Base-by-base conservation (phyloP, 2,329 filamentous ascomycete species). In the Cytospora paraplurivora region DNA sequence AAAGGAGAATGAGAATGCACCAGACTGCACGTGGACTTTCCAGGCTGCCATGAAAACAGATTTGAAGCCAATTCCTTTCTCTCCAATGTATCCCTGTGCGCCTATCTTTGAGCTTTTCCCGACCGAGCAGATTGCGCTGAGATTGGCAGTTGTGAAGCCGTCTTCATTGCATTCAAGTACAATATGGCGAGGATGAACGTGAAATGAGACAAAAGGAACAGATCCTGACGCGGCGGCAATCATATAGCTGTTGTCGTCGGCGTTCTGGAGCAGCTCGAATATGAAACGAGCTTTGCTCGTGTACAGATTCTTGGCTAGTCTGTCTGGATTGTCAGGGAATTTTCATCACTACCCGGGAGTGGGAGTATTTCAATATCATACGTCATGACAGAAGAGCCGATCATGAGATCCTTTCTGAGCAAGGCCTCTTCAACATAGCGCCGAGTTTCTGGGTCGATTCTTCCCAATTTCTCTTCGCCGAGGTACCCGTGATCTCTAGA, bases 191-290 rank as follows among this genome's bases (percentile, higher is more conserved):
- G 75, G 70, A 5, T 74, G 70, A 0, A 84, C 65, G 12, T 66
- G 61, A 59, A 78, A 81, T 8, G 69, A 67, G 52, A 67, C 17
- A 8, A 15, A 74, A 0, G 78, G 78, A 3, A 59, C 64, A 0
- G 64, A 35, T 0, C 71, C 67, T 0, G 27, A 63, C 0, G 58
- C 65, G 5, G 50, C 27, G 0, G 73, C 72, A 17, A 51, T 68
- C 13, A 5, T 62, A 66, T 79, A 84, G 12, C 63, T 61, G 62
- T 83, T 83, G 68, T 84, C 81, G 52, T 85, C 82, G 5, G 81
- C 81, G 68, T 85, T 85, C 65, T 84, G 82, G 0, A 85, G 74
- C 1, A 85, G 68, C 68, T 85, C 82, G 38, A 82, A 80, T 0
- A 85, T 70, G 66, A 84, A 85, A 37, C 79, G 75, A 0, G 79